Base-by-base conservation (phyloP, 352 stramenopile genomes). In the Phytophthora pluvialis region DNA sequence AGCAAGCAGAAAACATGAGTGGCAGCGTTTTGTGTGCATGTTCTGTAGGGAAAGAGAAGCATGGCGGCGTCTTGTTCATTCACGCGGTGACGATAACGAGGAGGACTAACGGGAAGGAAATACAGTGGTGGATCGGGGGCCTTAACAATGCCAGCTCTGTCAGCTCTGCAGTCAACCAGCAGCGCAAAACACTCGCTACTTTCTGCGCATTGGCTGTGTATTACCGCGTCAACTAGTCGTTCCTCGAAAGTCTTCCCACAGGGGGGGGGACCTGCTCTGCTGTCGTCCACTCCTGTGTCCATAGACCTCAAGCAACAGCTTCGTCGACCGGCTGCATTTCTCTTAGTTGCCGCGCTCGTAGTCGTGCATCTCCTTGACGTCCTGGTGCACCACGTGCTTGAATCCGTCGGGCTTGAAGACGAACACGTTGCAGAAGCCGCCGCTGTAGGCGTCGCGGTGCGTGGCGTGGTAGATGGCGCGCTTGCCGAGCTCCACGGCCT, bases 381-480 rank as follows among this genome's bases (percentile, higher is more conserved):
- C 98, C 68, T 98, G 93, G 56, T 94, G 84, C 73, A 98, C 93
- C 25, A 99, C 91, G 75, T 99, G 97, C 31, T 91, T 83, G 85
- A 98, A 99, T 46, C 98, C 98, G 49, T 98, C 95, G 26, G 97
- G 88, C 72, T 98, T 99, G 52, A 99, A 98, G 65, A 98, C 77
- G 81, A 99, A 99, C 29, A 98, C 94, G 83, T 94, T 93, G 77
- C 86, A 94, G 47, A 99, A 97, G 66, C 97, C 97, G 73, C 98
- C 98, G 75, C 89, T 98, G 84, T 98, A 98, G 26, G 97, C 97
- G 80, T 99, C 98, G 63, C 98, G 93, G 91, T 99, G 97, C 18
- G 97, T 99, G 26, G 98, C 98, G 78, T 99, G 98, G 82, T 99
- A 99, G 83, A 99, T 99, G 43, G 98, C 98, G 49, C 94, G 79